Conservation (phyloP, 78 protist species). For the Dictyostelium discoideum region dicty_2.7 NC_007090.3:2521001-2521500, state of each 20-base stretch:
- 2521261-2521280: constrained; percentile 50
- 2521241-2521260: constrained; percentile 28
- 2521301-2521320: constrained; percentile 33
- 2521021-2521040: neutral
- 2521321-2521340: neutral
- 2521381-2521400: constrained; percentile 8
- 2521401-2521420: constrained; percentile 20
- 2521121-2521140: neutral
- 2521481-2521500: neutral
- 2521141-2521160: neutral
- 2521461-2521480: neutral
- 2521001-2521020: neutral
- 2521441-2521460: constrained; percentile 51
- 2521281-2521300: constrained; percentile 15
- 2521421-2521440: constrained; percentile 48
- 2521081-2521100: neutral
- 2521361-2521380: constrained; percentile 3
- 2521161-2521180: neutral
- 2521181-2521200: neutral
- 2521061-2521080: neutral
- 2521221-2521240: constrained; percentile 4
- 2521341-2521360: constrained; percentile 28
- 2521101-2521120: neutral
- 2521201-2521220: constrained; percentile 27
- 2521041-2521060: neutral